Evolutionary conservation across 768 basidiomycete genomes (phyloP), one percentile per base, ranked within the genome.

Genomic region (Podaxis rugospora): DNA sequence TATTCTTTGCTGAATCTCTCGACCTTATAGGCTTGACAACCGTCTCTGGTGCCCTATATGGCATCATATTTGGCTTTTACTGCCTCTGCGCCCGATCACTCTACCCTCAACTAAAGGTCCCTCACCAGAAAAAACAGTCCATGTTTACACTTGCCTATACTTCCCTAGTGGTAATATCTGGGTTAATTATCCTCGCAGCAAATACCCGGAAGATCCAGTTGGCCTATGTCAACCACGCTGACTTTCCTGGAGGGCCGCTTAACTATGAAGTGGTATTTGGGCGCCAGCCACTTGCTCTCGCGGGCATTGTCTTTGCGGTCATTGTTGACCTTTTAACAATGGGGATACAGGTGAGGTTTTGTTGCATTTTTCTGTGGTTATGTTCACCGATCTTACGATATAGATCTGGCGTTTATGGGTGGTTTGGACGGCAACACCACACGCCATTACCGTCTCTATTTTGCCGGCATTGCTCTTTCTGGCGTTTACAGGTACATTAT

Each of bases 331-430:
- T 44, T 16, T 18, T 44, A 5, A 21, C 42, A 5, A 44, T 44
- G 18, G 42, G 42, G n/a, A 18, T 44, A 6, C 42, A 44, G 42
- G 42, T 44, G 9, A 6, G 2, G 9, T 32, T 32, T 32, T 16
- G 18, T 44, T 18, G 11, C 18, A 2, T 3, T 2, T 9, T 44
- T 44, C n/a, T 14, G 4, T 13, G 14, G 1, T 13, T 6, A 44
- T 5, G 2, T 44, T 44, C 5, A 9, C 14, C 5, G 9, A n/a
- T n/a, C 7, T 44, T 14, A 18, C 5, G 14, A 18, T 44, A 36
- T 40, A 54, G 53, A 39, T 54, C 13, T 54, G 53, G 36, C 53
- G 37, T 36, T 23, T 54, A 25, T 54, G 53, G 53, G 13, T 54
- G 25, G 18, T 54, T 39, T 54, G 35, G 36, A 54, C 21, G 3